These are phyloP conservation scores for Ciborinia camelliae DNA, from an alignment of 2,329 filamentous ascomycete genomes.

Conservation along the genomic window DNA sequence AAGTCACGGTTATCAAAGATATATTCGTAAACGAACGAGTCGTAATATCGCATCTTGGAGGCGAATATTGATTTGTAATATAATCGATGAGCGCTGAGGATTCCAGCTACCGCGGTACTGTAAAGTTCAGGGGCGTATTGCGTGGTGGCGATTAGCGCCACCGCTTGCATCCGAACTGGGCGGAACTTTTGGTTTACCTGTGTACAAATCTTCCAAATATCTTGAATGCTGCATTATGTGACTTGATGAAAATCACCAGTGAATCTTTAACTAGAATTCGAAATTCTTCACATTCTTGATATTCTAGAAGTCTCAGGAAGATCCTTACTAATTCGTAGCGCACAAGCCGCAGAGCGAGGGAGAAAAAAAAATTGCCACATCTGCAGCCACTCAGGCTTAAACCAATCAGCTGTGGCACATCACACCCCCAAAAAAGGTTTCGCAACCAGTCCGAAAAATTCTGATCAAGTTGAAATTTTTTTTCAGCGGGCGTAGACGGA, in stretches of 20 bases:
- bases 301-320: neutral
- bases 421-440: neutral
- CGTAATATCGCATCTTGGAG: neutral
- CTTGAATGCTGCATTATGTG: neutral
- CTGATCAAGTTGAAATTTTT: too few species aligned
- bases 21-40: neutral
- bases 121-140: neutral
- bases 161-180: neutral
- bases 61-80: neutral
- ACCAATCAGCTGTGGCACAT: neutral
- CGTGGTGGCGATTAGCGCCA: neutral
- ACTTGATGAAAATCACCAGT: neutral
- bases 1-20: neutral
- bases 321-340: neutral
- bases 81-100: neutral
- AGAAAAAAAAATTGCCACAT: too few species aligned
- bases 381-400: neutral
- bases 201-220: neutral
- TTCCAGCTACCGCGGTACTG: neutral
- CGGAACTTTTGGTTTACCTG: neutral
- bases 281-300: neutral
- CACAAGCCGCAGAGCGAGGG: neutral
- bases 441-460: neutral
- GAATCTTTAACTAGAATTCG: neutral
- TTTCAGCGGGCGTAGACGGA: neutral